A percentile compares a stretch with the other conserved stretches of the same genome.
phyloP scores from a whole-genome alignment of 352 stramenopile genomes.

The Hyaloperonospora brassicae region DNA sequence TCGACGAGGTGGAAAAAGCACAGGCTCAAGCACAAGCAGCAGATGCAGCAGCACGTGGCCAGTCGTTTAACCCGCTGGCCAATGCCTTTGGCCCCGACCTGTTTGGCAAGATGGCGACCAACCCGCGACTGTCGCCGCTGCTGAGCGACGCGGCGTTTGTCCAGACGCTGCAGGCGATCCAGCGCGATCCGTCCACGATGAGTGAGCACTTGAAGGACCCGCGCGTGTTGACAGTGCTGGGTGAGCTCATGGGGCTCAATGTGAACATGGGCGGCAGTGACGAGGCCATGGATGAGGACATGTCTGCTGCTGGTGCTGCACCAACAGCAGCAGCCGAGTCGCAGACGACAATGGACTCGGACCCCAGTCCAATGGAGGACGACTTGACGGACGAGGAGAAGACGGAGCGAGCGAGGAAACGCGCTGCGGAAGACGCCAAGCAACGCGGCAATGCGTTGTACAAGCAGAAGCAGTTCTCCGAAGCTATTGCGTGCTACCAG shows the following conservation, averaged over 20 bases:
- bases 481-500: slow-evolving; percentile 91
- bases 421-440: slow-evolving; percentile 88
- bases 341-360: slow-evolving; percentile 25
- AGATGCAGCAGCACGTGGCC: slow-evolving; percentile 12
- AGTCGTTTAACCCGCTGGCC: slow-evolving; percentile 77
- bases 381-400: slow-evolving; percentile 83
- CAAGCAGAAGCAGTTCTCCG: slow-evolving; percentile 95
- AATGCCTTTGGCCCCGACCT: slow-evolving; percentile 94
- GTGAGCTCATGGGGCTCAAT: slow-evolving; percentile 78
- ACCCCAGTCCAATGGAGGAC: slow-evolving; percentile 76
- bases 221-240: slow-evolving; percentile 82
- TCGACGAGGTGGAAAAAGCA: slow-evolving; percentile 91
- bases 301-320: slow-evolving; percentile 24
- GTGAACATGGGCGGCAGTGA: slow-evolving; percentile 41
- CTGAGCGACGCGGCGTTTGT: slow-evolving; percentile 91
- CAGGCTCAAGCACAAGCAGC: slow-evolving; percentile 31
- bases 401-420: slow-evolving; percentile 41
- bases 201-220: slow-evolving; percentile 74
- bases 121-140: slow-evolving; percentile 82
- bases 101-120: slow-evolving; percentile 87
- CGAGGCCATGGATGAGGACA: slow-evolving; percentile 40
- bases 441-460: slow-evolving; percentile 94
- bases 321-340: slow-evolving; percentile 18
- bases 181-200: slow-evolving; percentile 69
- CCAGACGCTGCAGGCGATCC: slow-evolving; percentile 61